phyloP scores from a whole-genome alignment of 805 yeast genomes.

The Candida coquimbonensis region DNA sequence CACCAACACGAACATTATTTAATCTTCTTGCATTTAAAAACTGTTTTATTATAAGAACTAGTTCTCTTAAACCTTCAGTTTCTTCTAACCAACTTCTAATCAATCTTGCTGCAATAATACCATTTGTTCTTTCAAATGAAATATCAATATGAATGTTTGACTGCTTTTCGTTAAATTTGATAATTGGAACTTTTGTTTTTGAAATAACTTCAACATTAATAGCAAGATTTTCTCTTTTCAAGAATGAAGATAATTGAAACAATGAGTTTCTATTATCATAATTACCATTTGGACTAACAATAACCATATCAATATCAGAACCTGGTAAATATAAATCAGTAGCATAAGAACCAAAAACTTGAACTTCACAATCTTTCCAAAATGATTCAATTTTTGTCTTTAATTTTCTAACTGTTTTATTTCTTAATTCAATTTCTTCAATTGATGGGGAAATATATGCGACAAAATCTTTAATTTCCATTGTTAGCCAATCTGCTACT shows the following conservation, averaged over 20 bases:
- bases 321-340: conserved; percentile 92
- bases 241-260: conserved; percentile 64
- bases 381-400: conserved; percentile 42
- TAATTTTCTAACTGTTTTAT: conserved; percentile 53
- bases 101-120: conserved; percentile 72
- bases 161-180: conserved; percentile 74
- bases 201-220: conserved; percentile 77
- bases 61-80: conserved; percentile 75
- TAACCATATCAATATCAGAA: conserved; percentile 92
- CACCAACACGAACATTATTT: conserved; percentile 88
- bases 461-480: conserved; percentile 80
- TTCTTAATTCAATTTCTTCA: conserved; percentile 63
- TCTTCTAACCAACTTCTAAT: conserved; percentile 67
- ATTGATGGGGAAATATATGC: conserved; percentile 80
- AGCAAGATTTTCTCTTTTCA: conserved; percentile 58
- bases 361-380: conserved; percentile 77
- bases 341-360: conserved; percentile 91
- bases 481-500: conserved; percentile 79
- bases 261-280: conserved; percentile 56
- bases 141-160: conserved; percentile 77
- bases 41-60: conserved; percentile 78
- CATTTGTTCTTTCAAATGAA: conserved; percentile 81
- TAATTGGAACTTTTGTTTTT: conserved; percentile 88
- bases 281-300: conserved; percentile 54
- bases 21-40: conserved; percentile 71